phyloP scores from a whole-genome alignment of 768 basidiomycete species.

The Lentinula guzmanii region DNA sequence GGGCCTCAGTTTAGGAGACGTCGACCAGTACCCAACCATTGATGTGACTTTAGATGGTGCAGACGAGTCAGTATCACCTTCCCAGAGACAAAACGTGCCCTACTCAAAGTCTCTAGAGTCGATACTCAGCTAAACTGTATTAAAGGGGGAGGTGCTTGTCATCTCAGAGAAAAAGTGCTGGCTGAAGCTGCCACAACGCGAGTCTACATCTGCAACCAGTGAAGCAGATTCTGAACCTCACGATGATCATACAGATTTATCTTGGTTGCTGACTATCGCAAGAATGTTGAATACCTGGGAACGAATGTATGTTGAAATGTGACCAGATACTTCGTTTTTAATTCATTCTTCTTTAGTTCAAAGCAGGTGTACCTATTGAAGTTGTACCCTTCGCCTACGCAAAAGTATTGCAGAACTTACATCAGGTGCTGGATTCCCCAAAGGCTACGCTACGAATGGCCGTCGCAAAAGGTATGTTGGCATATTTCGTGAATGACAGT shows the following conservation, averaged over 20 bases:
- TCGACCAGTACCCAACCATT: slow-evolving; percentile 81
- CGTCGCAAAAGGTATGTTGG: slow-evolving; percentile 55
- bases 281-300: slow-evolving; percentile 80
- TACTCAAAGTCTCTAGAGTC: slow-evolving; percentile 45
- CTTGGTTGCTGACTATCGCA: slow-evolving; percentile 92
- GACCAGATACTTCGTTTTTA: background rate
- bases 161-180: slow-evolving; percentile 93
- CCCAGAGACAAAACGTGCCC: background rate
- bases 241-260: slow-evolving; percentile 52
- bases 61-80: slow-evolving; percentile 65
- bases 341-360: slow-evolving; percentile 45
- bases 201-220: background rate
- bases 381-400: slow-evolving; percentile 96
- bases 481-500: background rate
- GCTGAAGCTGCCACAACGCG: slow-evolving; percentile 92
- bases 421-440: slow-evolving; percentile 53
- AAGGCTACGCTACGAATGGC: slow-evolving; percentile 89
- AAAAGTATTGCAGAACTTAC: slow-evolving; percentile 72
- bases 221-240: background rate
- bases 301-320: slow-evolving; percentile 56
- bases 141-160: slow-evolving; percentile 97
- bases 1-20: slow-evolving; percentile 76
- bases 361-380: slow-evolving; percentile 89
- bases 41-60: slow-evolving; percentile 99
- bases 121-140: slow-evolving; percentile 85